Evolutionary conservation across 108 stramenopile genomes (phyloP).

Genomic region (Nitzschia sp.): DNA sequence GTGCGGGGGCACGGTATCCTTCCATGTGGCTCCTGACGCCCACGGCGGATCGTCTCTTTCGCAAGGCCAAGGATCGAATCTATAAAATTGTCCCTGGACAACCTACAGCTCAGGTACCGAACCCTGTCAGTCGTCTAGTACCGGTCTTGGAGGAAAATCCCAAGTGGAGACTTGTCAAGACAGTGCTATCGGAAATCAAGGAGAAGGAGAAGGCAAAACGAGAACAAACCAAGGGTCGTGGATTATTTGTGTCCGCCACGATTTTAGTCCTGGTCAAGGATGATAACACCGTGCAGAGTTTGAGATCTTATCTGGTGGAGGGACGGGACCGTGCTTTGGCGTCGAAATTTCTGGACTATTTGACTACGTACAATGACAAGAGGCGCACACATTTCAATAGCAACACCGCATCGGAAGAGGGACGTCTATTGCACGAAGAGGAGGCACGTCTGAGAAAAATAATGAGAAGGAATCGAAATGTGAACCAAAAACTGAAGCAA

Average conservation of each 20-base stretch:
- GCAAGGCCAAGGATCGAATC: slow-evolving; percentile 88
- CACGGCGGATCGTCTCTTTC: slow-evolving; percentile 89
- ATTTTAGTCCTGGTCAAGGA: slow-evolving; percentile 93
- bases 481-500: slow-evolving; percentile 14
- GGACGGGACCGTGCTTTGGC: slow-evolving; percentile 56
- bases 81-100: slow-evolving; percentile 54
- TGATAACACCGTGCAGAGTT: slow-evolving; percentile 69
- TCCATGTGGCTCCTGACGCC: slow-evolving; percentile 89
- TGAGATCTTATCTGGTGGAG: slow-evolving; percentile 68
- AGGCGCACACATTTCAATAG: slow-evolving; percentile 50
- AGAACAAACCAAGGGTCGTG: not conserved
- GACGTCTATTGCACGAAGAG: slow-evolving; percentile 73
- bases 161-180: slow-evolving; percentile 86
- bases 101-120: slow-evolving; percentile 44
- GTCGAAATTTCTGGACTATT: slow-evolving; percentile 59
- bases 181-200: slow-evolving; percentile 86
- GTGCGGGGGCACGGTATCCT: slow-evolving; percentile 61
- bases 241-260: slow-evolving; percentile 24
- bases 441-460: slow-evolving; percentile 61
- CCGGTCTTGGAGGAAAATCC: slow-evolving; percentile 90
- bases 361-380: slow-evolving; percentile 69
- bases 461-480: slow-evolving; percentile 36
- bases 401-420: slow-evolving; percentile 58
- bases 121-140: slow-evolving; percentile 55
- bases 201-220: slow-evolving; percentile 28